These are phyloP conservation scores for Balansia obtecta DNA, from an alignment of 2,329 filamentous ascomycete species.

Conservation along the genomic window DNA sequence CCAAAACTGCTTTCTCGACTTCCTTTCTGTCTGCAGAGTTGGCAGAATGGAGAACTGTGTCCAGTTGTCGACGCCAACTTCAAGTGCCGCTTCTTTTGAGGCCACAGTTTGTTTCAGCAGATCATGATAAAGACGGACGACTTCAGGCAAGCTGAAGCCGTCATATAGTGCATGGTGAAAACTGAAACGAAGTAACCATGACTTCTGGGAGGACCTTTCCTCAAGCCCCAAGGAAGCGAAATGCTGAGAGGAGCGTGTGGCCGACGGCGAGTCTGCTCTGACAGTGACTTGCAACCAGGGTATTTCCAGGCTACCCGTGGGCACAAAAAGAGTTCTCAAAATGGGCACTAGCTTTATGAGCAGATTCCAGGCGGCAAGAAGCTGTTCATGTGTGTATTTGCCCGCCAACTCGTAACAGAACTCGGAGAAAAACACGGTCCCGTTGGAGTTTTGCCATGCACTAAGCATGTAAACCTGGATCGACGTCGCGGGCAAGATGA, in stretches of 20 bases:
- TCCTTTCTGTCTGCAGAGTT: conserved; percentile 1
- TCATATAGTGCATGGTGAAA: conserved; percentile 89
- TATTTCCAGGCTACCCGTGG: conserved; percentile 29
- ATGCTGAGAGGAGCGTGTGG: not conserved
- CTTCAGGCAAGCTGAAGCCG: conserved; percentile 58
- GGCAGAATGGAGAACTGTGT: conserved; percentile 10
- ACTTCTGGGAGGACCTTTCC: conserved; percentile 4
- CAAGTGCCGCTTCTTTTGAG: conserved; percentile 2
- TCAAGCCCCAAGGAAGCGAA: conserved; percentile 10
- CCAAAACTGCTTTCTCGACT: conserved; percentile 27
- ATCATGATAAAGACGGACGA: conserved; percentile 31
- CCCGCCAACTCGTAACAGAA: conserved; percentile 50
- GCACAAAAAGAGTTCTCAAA: conserved; percentile 55
- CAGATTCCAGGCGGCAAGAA: conserved; percentile 48
- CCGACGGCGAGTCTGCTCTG: conserved; percentile 5
- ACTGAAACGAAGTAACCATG: conserved; percentile 32
- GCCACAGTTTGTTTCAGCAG: not conserved
- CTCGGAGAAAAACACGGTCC: conserved; percentile 58
- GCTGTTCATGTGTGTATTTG: conserved; percentile 19
- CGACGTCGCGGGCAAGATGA: conserved; percentile 55
- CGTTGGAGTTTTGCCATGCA: conserved; percentile 56
- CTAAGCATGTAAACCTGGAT: conserved; percentile 75
- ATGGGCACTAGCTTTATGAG: conserved; percentile 47
- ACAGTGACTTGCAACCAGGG: conserved; percentile 55
- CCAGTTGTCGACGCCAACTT: conserved; percentile 15